Evolutionary conservation across 2,329 filamentous ascomycete species (phyloP).

Genomic region (Emmonsiellopsis sp.): DNA sequence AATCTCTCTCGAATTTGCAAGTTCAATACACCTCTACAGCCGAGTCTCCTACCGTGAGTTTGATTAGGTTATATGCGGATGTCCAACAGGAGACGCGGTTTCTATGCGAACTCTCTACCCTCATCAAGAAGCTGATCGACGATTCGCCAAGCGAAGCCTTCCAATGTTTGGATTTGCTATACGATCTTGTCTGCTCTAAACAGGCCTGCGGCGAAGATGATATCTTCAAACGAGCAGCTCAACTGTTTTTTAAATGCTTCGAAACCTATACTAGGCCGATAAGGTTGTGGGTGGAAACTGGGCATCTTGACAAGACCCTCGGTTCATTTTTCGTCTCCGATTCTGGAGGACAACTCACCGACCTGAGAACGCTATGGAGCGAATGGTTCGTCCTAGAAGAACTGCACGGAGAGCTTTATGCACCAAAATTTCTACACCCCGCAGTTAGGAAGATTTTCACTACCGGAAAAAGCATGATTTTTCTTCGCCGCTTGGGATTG

Average conservation of each 20-base stretch:
- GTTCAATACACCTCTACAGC: slow-evolving; percentile 47
- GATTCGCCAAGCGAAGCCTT: slow-evolving; percentile 46
- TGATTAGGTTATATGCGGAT: slow-evolving; percentile 54
- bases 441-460: slow-evolving; percentile 68
- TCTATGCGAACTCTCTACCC: slow-evolving; percentile 51
- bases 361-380: slow-evolving; percentile 64
- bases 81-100: slow-evolving; percentile 46
- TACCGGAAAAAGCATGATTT: slow-evolving; percentile 78
- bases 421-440: slow-evolving; percentile 65
- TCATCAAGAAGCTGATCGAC: slow-evolving; percentile 51
- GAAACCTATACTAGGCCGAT: slow-evolving; percentile 74
- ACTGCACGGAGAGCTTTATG: slow-evolving; percentile 50
- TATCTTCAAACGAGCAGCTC: slow-evolving; percentile 55
- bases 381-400: slow-evolving; percentile 60
- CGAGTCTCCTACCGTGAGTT: slow-evolving; percentile 53
- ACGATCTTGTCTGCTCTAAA: slow-evolving; percentile 57
- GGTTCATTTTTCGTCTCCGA: slow-evolving; percentile 68
- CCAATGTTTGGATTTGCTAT: slow-evolving; percentile 69
- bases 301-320: slow-evolving; percentile 56
- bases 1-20: slow-evolving; percentile 51
- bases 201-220: slow-evolving; percentile 59
- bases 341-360: slow-evolving; percentile 42
- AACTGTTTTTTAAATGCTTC: slow-evolving; percentile 72
- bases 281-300: slow-evolving; percentile 73
- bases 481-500: slow-evolving; percentile 63